Base-by-base conservation (phyloP, 805 yeast species). In the Sugiyamaella floridensis region DNA sequence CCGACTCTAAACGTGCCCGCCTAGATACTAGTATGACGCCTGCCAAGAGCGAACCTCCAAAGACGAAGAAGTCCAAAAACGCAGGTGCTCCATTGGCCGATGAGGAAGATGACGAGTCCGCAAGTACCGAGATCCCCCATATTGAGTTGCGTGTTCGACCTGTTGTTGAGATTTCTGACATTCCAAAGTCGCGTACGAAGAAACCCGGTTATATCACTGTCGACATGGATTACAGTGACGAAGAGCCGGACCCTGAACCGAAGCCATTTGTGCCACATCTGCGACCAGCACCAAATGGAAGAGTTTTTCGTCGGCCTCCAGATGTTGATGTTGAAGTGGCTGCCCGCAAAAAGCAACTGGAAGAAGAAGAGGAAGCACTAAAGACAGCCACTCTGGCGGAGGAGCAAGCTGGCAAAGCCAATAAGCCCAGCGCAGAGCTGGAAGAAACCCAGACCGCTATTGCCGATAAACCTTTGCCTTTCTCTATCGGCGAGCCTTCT, bases 141-240 rank as follows among this genome's bases (percentile, higher is more conserved):
- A 52, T 57, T 19, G 52, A 57, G 32, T 34, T 49, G 20, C 32
- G 34, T 11, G 45, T 45, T 2, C 55, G 55, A 49, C 60, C 58
- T 11, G 43, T 57, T 14, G 34, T 65, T 9, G 61, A 62, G 22
- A 32, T 64, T 6, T 40, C 57, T 14, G 64, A 62, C 22, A 48
- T 65, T 15, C 56, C 67, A 2, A 45, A 49, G 16, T 63, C 61
- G 2, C 56, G 71, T 16, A 54, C 53, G 19, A 52, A 56, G n/a
- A 56, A 61, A 6, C 71, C 69, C 0, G 73, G 73, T 1, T 66
- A 57, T 47, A 63, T 65, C 40, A 57, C 67, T 2, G 72, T 69
- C 1, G 63, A 62, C 26, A 65, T 69, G 43, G 69, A 65, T n/a
- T 59, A 63, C 48, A 54, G 62, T 40, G 63, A 60, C 16, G 60